Percentiles rank a stretch among this genome's conserved stretches.
Conservation (phyloP, 108 stramenopile genomes). For the Seminavis robusta region DNA sequence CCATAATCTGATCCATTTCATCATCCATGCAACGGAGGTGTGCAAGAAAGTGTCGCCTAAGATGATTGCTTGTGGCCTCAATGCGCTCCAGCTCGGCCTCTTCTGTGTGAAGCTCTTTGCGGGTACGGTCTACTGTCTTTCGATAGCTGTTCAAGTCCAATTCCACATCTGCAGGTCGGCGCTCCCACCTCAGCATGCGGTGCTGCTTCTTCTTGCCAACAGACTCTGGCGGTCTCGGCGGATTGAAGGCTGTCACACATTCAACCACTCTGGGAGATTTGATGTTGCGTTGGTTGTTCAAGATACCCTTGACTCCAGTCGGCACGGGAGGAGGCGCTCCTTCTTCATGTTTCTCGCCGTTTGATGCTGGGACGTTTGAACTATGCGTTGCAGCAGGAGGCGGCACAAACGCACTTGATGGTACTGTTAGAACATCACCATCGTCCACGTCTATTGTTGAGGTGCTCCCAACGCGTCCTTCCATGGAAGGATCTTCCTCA, state of each 20-base stretch:
- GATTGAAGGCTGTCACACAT: conserved; percentile 71
- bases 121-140: conserved; percentile 71
- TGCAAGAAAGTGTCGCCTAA: conserved; percentile 61
- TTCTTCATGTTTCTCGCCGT: too few species aligned
- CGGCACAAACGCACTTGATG: conserved; percentile 39
- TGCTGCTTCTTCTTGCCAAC: conserved; percentile 72
- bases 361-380: conserved; percentile 5
- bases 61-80: conserved; percentile 48
- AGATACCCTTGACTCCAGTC: too few species aligned
- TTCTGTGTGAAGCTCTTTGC: conserved; percentile 59
- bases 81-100: conserved; percentile 52
- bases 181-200: conserved; percentile 80
- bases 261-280: conserved; percentile 62
- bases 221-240: conserved; percentile 85
- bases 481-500: conserved; percentile 33
- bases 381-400: conserved; percentile 10
- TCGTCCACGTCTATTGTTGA: conserved; percentile 1
- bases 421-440: conserved; percentile 9
- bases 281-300: conserved; percentile 3
- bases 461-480: conserved; percentile 13
- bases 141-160: conserved; percentile 71
- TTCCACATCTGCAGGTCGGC: conserved; percentile 70
- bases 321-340: too few species aligned
- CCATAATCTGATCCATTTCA: conserved; percentile 48
- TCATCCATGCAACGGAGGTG: conserved; percentile 49